Percentiles rank a stretch among this genome's conserved stretches.
Conservation (phyloP, 805 yeast genomes). For the Starmerella bombi region DNA sequence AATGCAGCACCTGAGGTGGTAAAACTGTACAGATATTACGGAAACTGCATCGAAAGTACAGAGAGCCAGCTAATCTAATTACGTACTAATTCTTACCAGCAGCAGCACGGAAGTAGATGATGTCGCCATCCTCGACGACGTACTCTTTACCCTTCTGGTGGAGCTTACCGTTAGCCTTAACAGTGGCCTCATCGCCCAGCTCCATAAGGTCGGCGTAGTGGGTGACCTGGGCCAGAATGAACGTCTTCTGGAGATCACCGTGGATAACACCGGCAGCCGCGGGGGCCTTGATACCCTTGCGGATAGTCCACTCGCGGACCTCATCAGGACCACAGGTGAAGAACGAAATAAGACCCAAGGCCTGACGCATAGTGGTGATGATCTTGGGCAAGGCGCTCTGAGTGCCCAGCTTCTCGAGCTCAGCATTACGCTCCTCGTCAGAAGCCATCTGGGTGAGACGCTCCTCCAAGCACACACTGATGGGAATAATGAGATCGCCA, state of each 20-base stretch:
- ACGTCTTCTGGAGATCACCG: constrained; percentile 87
- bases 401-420: constrained; percentile 61
- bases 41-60: too few species aligned
- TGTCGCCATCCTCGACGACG: constrained; percentile 88
- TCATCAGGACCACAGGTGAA: constrained; percentile 95
- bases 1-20: too few species aligned
- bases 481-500: constrained; percentile 82
- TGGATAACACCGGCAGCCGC: constrained; percentile 98
- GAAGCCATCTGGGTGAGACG: constrained; percentile 76
- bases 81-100: constrained; percentile 79
- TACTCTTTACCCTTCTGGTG: constrained; percentile 88
- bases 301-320: constrained; percentile 95
- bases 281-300: constrained; percentile 89
- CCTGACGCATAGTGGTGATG: constrained; percentile 72
- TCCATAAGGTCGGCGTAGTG: constrained; percentile 70
- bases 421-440: constrained; percentile 67
- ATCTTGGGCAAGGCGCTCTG: constrained; percentile 75
- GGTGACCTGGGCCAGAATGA: constrained; percentile 85
- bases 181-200: constrained; percentile 63
- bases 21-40: too few species aligned
- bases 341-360: constrained; percentile 77
- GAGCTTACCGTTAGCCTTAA: constrained; percentile 81
- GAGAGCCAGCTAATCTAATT: too few species aligned
- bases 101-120: constrained; percentile 84
- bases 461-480: constrained; percentile 86